Conservation (phyloP, 2,329 filamentous ascomycete genomes). For the Gnomoniopsis smithogilvyi region DNA sequence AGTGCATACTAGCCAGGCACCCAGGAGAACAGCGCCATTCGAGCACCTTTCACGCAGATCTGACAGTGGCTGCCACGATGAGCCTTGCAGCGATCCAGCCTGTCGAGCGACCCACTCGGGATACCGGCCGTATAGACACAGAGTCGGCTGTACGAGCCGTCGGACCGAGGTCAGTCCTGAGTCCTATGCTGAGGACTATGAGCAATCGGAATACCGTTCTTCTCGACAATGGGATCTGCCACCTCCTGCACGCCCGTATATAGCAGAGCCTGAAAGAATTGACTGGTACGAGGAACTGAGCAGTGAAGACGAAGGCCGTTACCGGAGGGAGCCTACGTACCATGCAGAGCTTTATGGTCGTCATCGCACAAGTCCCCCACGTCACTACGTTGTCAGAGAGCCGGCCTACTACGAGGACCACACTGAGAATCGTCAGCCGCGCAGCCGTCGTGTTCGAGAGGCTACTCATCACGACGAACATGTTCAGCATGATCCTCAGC, state of each 20-base stretch:
- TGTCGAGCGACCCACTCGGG: conserved; percentile 22
- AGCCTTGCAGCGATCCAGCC: conserved; percentile 15
- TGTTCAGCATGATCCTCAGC: neutral
- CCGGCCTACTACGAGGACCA: neutral
- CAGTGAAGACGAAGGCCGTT: neutral
- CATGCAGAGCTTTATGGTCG: neutral
- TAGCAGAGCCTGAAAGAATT: neutral
- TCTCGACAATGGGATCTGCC: neutral
- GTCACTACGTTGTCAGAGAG: neutral
- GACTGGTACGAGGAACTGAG: neutral
- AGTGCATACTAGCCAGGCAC: neutral
- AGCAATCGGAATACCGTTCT: conserved; percentile 3
- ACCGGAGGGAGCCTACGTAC: neutral
- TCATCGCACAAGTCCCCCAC: neutral
- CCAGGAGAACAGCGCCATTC: conserved; percentile 1
- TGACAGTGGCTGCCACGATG: conserved; percentile 11
- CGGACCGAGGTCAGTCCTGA: neutral
- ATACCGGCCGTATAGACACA: conserved; percentile 21
- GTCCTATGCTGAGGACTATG: conserved; percentile 10
- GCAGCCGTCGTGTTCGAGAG: neutral
- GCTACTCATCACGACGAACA: neutral
- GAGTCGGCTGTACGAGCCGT: conserved; percentile 19
- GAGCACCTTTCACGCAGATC: conserved; percentile 14
- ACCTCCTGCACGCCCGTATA: neutral
- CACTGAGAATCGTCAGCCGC: neutral